Percentiles rank a stretch among this genome's conserved stretches.
Conservation (phyloP, 768 basidiomycete species). For the Nidularia pulvinata region DNA sequence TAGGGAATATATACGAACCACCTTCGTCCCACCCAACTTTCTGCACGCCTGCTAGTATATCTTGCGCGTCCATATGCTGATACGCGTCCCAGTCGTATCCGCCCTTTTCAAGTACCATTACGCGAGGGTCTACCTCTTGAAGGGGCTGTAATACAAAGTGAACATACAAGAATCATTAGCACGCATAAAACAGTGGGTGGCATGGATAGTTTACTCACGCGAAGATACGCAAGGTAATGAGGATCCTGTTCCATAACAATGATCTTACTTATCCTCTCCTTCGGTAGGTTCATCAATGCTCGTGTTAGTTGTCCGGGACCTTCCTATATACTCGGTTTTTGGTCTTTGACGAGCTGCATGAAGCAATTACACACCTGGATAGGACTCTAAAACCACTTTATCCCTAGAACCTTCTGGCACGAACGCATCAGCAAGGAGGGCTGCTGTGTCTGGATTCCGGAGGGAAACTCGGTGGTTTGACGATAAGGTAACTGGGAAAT, state of each 20-base stretch:
- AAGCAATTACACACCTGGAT: conserved; percentile 57
- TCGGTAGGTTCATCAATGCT: conserved; percentile 68
- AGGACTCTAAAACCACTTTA: conserved; percentile 76
- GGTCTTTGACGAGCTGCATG: too few species aligned
- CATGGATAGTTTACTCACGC: too few species aligned
- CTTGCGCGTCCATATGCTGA: conserved; percentile 42
- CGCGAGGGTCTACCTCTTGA: conserved; percentile 34
- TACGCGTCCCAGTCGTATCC: conserved; percentile 68
- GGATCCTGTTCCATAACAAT: conserved; percentile 69
- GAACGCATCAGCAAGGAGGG: conserved; percentile 53
- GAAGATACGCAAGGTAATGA: conserved; percentile 54
- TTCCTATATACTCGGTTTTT: conserved; percentile 22
- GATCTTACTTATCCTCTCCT: conserved; percentile 59
- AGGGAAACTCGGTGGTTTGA: conserved; percentile 21
- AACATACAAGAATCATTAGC: not conserved
- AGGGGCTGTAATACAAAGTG: conserved; percentile 30
- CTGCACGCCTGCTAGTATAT: conserved; percentile 52
- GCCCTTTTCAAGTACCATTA: conserved; percentile 25
- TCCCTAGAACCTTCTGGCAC: conserved; percentile 50
- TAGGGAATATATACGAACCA: conserved; percentile 17
- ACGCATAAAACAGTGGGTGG: conserved; percentile 2
- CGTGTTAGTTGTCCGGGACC: conserved; percentile 79
- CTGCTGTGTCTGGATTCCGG: conserved; percentile 44
- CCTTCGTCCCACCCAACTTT: conserved; percentile 51
- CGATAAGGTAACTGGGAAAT: conserved; percentile 12